These are phyloP conservation scores for Fusarium incarnatum DNA, from an alignment of 2,329 filamentous ascomycete species.

Conservation along the genomic window DNA sequence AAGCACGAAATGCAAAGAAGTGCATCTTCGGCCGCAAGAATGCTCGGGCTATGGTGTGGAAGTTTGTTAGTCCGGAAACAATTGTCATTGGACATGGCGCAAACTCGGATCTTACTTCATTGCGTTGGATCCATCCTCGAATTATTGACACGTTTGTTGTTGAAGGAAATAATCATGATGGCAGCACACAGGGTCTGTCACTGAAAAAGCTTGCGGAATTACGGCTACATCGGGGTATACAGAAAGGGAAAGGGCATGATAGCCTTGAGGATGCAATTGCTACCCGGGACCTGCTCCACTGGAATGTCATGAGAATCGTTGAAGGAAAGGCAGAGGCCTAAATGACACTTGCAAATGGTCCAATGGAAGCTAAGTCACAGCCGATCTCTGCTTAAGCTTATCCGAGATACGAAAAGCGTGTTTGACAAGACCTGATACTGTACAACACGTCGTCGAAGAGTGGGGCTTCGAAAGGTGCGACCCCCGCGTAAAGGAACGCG, in stretches of 20 bases:
- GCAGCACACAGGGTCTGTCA: not conserved
- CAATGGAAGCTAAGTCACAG: not conserved
- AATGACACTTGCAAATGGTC: not conserved
- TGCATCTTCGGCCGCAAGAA: conserved; percentile 57
- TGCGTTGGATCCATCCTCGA: conserved; percentile 27
- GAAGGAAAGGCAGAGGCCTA: not conserved
- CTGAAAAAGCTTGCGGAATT: conserved; percentile 21
- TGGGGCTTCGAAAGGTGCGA: too few relatives aligned
- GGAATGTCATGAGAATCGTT: conserved; percentile 4
- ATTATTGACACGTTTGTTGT: conserved; percentile 26
- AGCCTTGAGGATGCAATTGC: conserved; percentile 32
- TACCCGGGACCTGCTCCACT: conserved; percentile 24
- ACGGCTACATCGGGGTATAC: not conserved
- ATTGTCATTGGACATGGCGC: conserved; percentile 61
- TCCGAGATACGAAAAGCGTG: not conserved
- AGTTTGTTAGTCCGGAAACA: conserved; percentile 59
- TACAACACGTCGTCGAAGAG: too few relatives aligned
- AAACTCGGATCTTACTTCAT: not conserved
- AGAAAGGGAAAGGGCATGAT: conserved; percentile 18
- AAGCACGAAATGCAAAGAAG: conserved; percentile 47
- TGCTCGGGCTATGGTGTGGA: conserved; percentile 57
- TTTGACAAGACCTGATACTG: too few relatives aligned
- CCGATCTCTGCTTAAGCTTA: not conserved
- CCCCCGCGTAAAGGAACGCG: not conserved
- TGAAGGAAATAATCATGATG: not conserved